Evolutionary conservation across 768 basidiomycete species (phyloP), one percentile per base, ranked within the genome.

Genomic region (Lenzites betulinus): DNA sequence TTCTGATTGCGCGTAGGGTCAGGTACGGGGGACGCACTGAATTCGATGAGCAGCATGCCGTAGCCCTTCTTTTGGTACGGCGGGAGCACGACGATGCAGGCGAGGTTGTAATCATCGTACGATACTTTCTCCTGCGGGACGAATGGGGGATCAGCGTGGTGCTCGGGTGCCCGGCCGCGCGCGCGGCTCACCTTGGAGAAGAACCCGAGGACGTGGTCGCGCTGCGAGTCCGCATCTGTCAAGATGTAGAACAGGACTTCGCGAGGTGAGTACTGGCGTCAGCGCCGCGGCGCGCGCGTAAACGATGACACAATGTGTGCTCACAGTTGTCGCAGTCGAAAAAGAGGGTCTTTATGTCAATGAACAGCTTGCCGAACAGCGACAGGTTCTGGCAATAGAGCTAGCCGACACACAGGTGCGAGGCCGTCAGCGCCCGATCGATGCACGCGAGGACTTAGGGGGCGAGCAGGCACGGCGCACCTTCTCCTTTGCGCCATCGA

Each of bases 311-410:
- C 22, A 33, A 35, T 16, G 28, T 20, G 13, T 2, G 67, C 89
- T 62, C 64, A 92, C 93, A 92, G 67, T 90, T 91, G 65, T 93
- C 90, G 60, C 85, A 87, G 68, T 95, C 93, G 69, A 93, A 96
- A 74, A 92, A 95, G 16, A 95, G 76, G 12, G 95, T 96, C 76
- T 99, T 99, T 63, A 95, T 90, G 68, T 98, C 97, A 69, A 98
- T 98, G 73, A 99, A 98, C n/a, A 98, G 79, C 74, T 98, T 98
- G 30, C 95, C 96, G 69, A 98, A 98, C 7, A 98, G 80, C 18
- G 94, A 90, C 30, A 99, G 77, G 69, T 96, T 96, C 73, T 98
- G 96, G 73, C 95, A 98, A 70, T 95, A 98, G 6, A 98, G 81
- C 96, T 98, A 70, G 3, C 33, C 49, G 49, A 30, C 16, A 42